phyloP scores from a whole-genome alignment of 73 alveolate species.

The Paramecium tetraurelia region DNA sequence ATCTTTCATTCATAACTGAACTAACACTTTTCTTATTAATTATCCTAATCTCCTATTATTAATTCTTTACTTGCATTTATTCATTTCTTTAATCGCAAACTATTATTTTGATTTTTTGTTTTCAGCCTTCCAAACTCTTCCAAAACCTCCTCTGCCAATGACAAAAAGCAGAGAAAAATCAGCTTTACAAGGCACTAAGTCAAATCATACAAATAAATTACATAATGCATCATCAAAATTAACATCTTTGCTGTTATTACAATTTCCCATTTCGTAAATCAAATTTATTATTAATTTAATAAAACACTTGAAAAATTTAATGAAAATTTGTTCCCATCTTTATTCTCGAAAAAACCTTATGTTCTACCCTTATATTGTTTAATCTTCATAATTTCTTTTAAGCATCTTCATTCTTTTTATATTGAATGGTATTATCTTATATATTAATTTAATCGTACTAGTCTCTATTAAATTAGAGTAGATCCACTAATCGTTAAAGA shows the following conservation, averaged over 20 bases:
- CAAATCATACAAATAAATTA: not conserved
- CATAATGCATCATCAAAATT: not conserved
- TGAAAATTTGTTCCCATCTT: not conserved
- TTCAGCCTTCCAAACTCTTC: constrained; percentile 63
- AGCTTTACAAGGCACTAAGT: not conserved
- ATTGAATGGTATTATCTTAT: not conserved
- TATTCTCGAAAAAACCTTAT: not conserved
- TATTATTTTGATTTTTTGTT: constrained; percentile 23
- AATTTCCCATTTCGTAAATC: not conserved
- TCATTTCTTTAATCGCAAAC: constrained; percentile 88
- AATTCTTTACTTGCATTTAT: constrained; percentile 66
- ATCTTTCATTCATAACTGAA: constrained; percentile 85
- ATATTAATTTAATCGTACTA: no score
- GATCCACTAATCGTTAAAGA: no score
- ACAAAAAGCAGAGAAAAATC: constrained; percentile 47
- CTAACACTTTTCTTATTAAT: constrained; percentile 82
- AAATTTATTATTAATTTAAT: not conserved
- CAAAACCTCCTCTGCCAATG: constrained; percentile 71
- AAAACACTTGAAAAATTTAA: not conserved
- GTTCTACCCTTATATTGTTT: no score
- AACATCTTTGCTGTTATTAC: constrained; percentile 39
- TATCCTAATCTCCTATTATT: constrained; percentile 57
- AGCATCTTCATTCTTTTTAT: no score
- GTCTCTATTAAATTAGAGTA: no score
- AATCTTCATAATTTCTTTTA: no score